phyloP scores from a whole-genome alignment of 208 protist genomes.

The Wallacemonas sp. region DNA sequence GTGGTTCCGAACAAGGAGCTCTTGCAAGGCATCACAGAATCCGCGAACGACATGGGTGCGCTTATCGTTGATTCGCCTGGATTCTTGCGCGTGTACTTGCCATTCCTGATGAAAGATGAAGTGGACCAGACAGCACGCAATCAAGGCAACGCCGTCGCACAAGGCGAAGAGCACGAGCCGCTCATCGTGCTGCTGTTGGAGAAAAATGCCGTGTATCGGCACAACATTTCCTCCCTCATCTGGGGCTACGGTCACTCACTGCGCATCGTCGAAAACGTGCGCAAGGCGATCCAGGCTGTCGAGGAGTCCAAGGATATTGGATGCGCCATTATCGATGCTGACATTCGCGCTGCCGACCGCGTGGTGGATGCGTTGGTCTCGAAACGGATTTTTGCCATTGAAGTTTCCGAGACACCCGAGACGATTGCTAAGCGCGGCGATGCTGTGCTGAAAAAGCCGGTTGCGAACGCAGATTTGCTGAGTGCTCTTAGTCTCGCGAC shows the following conservation, averaged over 20 bases:
- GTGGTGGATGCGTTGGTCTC: constrained; percentile 46
- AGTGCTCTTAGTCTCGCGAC: constrained; percentile 42
- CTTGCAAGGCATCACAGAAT: constrained; percentile 31
- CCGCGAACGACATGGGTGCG: constrained; percentile 53
- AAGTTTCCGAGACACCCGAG: constrained; percentile 44
- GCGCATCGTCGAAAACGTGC: constrained; percentile 53
- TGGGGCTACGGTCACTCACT: constrained; percentile 64
- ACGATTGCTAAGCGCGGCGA: constrained; percentile 34
- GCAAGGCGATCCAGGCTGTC: constrained; percentile 60
- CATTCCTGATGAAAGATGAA: constrained; percentile 57
- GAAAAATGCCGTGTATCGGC: constrained; percentile 67
- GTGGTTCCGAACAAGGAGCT: constrained; percentile 31
- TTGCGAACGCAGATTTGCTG: constrained; percentile 35
- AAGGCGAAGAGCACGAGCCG: constrained; percentile 39
- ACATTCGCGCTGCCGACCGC: constrained; percentile 35
- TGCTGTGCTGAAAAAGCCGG: constrained; percentile 48
- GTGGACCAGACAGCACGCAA: constrained; percentile 30
- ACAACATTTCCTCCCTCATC: constrained; percentile 60
- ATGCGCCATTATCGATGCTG: constrained; percentile 62
- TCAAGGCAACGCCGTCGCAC: constrained; percentile 24
- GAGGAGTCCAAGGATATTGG: constrained; percentile 60
- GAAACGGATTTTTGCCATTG: constrained; percentile 67
- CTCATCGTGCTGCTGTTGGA: constrained; percentile 62
- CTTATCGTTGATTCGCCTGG: constrained; percentile 44
- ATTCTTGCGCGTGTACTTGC: constrained; percentile 40